These are phyloP conservation scores for Sporobolomyces pararoseus DNA, from an alignment of 768 basidiomycete genomes.

Conservation along the genomic window DNA sequence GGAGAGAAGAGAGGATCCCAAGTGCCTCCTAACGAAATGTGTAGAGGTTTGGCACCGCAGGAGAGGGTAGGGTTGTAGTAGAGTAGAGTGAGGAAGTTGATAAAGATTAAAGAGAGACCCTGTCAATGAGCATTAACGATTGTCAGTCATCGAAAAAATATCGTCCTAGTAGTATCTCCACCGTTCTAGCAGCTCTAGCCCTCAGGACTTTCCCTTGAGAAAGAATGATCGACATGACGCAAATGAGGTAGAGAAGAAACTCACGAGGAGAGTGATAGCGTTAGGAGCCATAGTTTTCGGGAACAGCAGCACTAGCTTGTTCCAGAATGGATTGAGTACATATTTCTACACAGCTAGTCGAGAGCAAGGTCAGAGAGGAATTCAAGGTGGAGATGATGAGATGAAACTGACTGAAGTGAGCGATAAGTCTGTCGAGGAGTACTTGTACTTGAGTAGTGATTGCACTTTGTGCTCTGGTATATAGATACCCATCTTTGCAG, in stretches of 20 bases:
- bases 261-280: slow-evolving; percentile 39
- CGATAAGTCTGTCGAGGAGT: slow-evolving; percentile 30
- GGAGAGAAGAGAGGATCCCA: slow-evolving; percentile 46
- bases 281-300: slow-evolving; percentile 42
- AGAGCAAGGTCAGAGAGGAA: neutral
- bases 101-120: slow-evolving; percentile 71
- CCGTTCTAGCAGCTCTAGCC: too few relatives aligned
- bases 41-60: slow-evolving; percentile 43
- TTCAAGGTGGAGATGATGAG: neutral
- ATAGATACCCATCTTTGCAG: slow-evolving; percentile 38
- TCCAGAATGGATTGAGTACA: slow-evolving; percentile 43
- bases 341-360: slow-evolving; percentile 24
- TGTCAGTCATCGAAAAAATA: too few relatives aligned
- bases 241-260: neutral
- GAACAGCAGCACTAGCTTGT: slow-evolving; percentile 38
- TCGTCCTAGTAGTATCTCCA: too few relatives aligned
- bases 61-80: slow-evolving; percentile 66
- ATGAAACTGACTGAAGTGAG: slow-evolving; percentile 31
- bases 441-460: slow-evolving; percentile 43
- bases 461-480: slow-evolving; percentile 33
- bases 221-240: neutral
- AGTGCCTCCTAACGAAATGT: slow-evolving; percentile 40
- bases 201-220: too few relatives aligned
- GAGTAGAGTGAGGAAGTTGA: slow-evolving; percentile 78
- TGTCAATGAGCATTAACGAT: neutral